Evolutionary conservation across 352 stramenopile genomes (phyloP).

Genomic region (Pythium utonaiense): DNA sequence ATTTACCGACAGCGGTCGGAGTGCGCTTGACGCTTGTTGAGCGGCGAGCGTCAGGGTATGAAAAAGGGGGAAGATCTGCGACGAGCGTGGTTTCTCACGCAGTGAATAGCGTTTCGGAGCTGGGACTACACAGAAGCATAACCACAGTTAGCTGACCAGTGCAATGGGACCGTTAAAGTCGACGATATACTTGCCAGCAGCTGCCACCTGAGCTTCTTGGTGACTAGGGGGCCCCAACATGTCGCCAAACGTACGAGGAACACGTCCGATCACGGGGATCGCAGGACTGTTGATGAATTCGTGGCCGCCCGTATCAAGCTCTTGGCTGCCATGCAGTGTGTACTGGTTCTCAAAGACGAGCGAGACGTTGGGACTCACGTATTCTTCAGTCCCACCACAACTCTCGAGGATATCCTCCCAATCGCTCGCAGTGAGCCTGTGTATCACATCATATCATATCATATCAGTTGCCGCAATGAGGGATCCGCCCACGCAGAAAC

Average conservation of each 20-base stretch:
- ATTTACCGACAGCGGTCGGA: neutral
- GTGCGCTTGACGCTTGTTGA: neutral
- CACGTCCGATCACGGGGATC: conserved; percentile 16
- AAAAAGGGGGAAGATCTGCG: neutral
- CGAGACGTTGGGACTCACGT: conserved; percentile 66
- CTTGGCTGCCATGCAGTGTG: conserved; percentile 46
- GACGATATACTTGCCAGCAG: neutral
- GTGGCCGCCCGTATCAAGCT: conserved; percentile 53
- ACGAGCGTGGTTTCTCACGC: neutral
- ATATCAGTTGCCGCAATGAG: no score
- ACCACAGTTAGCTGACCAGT: neutral
- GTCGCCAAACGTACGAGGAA: conserved; percentile 12
- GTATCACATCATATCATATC: neutral
- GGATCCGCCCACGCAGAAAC: conserved; percentile 1
- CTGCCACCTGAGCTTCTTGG: neutral
- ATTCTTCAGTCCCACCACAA: conserved; percentile 37
- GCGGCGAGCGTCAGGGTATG: neutral
- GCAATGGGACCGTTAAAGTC: neutral
- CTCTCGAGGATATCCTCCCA: conserved; percentile 59
- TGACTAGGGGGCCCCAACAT: conserved; percentile 4
- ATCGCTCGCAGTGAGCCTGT: conserved; percentile 31
- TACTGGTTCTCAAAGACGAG: conserved; percentile 34
- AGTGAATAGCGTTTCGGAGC: conserved; percentile 1
- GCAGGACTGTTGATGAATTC: conserved; percentile 64
- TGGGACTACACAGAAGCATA: neutral